These are phyloP conservation scores for Epichloe uncinata DNA, from an alignment of 2,329 filamentous ascomycete genomes.

Conservation along the genomic window DNA sequence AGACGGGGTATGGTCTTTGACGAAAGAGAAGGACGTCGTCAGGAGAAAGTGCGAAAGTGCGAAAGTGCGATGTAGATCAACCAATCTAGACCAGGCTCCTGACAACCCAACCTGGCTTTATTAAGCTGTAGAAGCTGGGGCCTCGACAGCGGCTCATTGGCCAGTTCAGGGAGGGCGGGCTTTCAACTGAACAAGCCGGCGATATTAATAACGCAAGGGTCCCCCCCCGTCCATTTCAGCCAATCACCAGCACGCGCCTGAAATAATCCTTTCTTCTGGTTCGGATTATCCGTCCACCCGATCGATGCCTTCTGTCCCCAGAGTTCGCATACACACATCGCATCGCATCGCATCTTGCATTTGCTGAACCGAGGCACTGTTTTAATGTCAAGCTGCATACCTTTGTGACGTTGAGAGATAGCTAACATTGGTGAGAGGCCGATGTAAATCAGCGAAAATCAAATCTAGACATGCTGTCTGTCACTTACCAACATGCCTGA, in stretches of 20 bases:
- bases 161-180: background rate
- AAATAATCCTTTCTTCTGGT: background rate
- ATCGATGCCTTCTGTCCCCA: background rate
- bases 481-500: slow-evolving; percentile 27
- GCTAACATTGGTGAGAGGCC: too few species aligned
- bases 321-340: too few species aligned
- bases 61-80: background rate
- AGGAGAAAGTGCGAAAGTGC: background rate
- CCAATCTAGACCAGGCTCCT: background rate
- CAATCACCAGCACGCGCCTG: background rate
- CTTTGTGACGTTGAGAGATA: too few species aligned
- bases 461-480: background rate
- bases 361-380: too few species aligned
- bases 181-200: background rate
- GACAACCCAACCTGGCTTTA: too few species aligned
- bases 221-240: background rate
- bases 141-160: background rate
- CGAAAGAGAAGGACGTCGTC: background rate
- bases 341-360: too few species aligned
- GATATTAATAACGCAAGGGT: background rate
- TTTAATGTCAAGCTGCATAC: too few species aligned
- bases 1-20: background rate
- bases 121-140: background rate
- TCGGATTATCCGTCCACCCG: background rate
- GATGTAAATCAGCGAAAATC: too few species aligned